A percentile compares a stretch with the other conserved stretches of the same genome.
phyloP scores from a whole-genome alignment of 129 eudicot genomes.

The Centrapalus pauciflorus region DNA sequence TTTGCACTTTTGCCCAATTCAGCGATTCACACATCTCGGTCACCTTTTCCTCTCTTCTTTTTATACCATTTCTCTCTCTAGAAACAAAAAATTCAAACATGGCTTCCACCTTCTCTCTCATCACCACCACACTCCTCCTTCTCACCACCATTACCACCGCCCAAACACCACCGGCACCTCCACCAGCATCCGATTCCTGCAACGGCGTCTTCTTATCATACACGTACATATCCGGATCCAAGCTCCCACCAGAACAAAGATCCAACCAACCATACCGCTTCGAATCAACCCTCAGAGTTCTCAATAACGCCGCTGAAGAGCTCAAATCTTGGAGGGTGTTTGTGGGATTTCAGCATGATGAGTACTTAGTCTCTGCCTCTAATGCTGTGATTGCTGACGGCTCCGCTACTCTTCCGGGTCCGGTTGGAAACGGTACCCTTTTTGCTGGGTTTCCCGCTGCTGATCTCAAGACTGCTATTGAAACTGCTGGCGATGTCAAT shows the following conservation, averaged over 20 bases:
- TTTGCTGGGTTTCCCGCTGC: slow-evolving; percentile 78
- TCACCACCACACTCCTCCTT: slow-evolving; percentile 27
- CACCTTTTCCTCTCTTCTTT: background rate
- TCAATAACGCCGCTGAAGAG: slow-evolving; percentile 63
- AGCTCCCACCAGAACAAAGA: slow-evolving; percentile 41
- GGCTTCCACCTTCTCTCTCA: slow-evolving; percentile 28
- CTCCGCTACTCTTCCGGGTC: slow-evolving; percentile 46
- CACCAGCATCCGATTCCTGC: slow-evolving; percentile 60
- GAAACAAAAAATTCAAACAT: slow-evolving; percentile 11
- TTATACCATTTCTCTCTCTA: slow-evolving; percentile 8
- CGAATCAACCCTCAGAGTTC: slow-evolving; percentile 50
- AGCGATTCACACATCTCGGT: slow-evolving; percentile 4
- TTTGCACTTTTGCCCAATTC: slow-evolving; percentile 8
- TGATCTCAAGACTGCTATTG: slow-evolving; percentile 73
- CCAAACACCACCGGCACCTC: slow-evolving; percentile 32
- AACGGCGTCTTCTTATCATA: slow-evolving; percentile 68
- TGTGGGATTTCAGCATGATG: slow-evolving; percentile 84
- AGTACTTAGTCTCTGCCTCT: slow-evolving; percentile 72
- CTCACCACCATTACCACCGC: slow-evolving; percentile 29
- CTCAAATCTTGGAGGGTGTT: slow-evolving; percentile 76
- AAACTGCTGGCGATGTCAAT: slow-evolving; percentile 80
- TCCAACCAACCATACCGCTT: slow-evolving; percentile 73
- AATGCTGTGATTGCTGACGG: slow-evolving; percentile 81
- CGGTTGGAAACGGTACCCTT: slow-evolving; percentile 77
- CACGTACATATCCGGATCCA: slow-evolving; percentile 36